Conservation (phyloP, 805 yeast genomes). For the Lipomyces japonicus region DNA sequence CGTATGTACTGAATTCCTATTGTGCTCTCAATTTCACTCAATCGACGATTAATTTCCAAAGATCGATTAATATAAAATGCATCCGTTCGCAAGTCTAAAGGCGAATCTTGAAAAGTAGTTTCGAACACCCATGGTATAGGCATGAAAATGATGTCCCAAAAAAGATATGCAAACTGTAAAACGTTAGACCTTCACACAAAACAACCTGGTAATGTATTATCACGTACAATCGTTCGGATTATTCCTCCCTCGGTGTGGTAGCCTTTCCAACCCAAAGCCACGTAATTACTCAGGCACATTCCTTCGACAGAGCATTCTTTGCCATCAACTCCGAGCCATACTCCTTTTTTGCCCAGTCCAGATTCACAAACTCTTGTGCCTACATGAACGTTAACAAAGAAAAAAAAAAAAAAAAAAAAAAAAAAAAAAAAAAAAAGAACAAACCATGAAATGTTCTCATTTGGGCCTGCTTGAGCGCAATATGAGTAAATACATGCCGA, state of each 20-base stretch:
- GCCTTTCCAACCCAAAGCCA: conserved; percentile 35
- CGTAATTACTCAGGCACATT: conserved; percentile 36
- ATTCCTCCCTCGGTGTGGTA: conserved; percentile 39
- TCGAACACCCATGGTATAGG: conserved; percentile 33
- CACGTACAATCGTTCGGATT: conserved; percentile 31
- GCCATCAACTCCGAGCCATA: conserved; percentile 20
- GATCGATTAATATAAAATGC: conserved; percentile 29
- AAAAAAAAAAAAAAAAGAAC: neutral
- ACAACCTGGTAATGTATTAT: neutral
- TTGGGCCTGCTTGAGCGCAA: conserved; percentile 11
- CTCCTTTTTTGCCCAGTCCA: conserved; percentile 13
- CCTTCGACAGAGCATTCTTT: conserved; percentile 35
- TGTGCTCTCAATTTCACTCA: conserved; percentile 25
- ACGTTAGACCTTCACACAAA: conserved; percentile 2
- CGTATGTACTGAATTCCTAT: conserved; percentile 1
- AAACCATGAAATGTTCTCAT: conserved; percentile 16
- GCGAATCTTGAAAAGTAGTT: conserved; percentile 37
- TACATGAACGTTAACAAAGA: no score
- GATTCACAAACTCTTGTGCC: conserved; percentile 13
- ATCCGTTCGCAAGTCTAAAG: conserved; percentile 33
- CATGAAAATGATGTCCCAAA: conserved; percentile 29
- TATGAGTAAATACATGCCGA: conserved; percentile 17
- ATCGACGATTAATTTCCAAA: conserved; percentile 30
- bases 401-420: neutral
- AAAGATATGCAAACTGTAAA: conserved; percentile 36